Evolutionary conservation across 2,329 filamentous ascomycete species (phyloP).

Genomic region (Cordyceps fumosorosea): DNA sequence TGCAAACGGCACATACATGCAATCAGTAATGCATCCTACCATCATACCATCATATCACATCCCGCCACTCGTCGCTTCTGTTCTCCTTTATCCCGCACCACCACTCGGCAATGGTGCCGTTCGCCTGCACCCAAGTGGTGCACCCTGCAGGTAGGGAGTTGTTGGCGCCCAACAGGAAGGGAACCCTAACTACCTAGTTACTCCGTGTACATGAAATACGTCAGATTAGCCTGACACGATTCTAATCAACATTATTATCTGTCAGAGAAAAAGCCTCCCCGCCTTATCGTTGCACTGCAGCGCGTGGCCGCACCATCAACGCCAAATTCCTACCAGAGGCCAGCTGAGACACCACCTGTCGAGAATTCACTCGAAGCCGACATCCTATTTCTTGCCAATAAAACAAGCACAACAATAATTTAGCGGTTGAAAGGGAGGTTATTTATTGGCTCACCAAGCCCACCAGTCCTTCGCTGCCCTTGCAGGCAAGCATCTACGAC

Average conservation of each 20-base stretch:
- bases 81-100: not conserved
- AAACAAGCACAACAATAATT: not conserved
- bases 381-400: not conserved
- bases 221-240: too few species aligned
- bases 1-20: not conserved
- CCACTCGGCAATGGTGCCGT: not conserved
- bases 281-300: not conserved
- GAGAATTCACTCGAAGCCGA: not conserved
- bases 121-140: not conserved
- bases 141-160: not conserved
- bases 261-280: not conserved
- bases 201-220: too few species aligned
- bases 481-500: not conserved
- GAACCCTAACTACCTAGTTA: not conserved
- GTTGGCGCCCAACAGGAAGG: conserved; percentile 4
- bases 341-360: conserved; percentile 4
- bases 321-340: conserved; percentile 1
- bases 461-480: not conserved
- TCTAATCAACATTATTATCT: not conserved
- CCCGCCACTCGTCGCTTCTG: not conserved
- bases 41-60: not conserved
- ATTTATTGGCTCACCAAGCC: not conserved
- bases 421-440: not conserved
- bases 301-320: not conserved
- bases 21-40: not conserved